Evolutionary conservation across 352 stramenopile genomes (phyloP), one percentile per base, ranked within the genome.

Genomic region (Albugo laibachii): DNA sequence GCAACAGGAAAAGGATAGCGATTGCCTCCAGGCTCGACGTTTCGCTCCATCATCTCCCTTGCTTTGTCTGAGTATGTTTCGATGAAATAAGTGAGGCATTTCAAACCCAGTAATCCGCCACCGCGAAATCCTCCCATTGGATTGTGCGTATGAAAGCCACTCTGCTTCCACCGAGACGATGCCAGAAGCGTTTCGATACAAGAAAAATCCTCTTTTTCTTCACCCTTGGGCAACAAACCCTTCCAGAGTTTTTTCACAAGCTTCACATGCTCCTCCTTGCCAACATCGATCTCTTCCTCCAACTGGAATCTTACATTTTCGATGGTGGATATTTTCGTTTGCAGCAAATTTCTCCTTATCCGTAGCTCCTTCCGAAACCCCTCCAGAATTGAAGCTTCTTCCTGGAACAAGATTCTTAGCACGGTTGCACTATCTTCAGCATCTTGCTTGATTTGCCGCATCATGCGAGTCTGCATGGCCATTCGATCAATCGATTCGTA

Each of bases 1-100:
- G 77, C 77, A 27, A 89, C 77, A 14, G 77, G 77, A 54, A 87
- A 86, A 45, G 74, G 74, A 44, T 86, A 89, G 12, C 77, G 69
- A 31, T 78, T 84, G 15, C 77, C 77, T 14, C 77, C 77, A 1
- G 77, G 57, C 13, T 69, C 47, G 4, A 71, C 71, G 56, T 86
- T 86, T 49, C 69, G 69, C 43, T 54, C 40, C 73, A 89, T 85
- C 74, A 89, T 86, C n/a, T 56, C 52, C 14, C 52, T 45, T 2
- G 71, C 67, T 45, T 89, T 89, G 16, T 83, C 68, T 8, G 70
- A 69, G 46, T 89, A 89, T 50, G 83, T 64, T 31, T 87, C 71
- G 12, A 82, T 47, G 24, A 89, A 89, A 47, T 59, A 83, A 14
- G 79, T 65, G 14, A 89, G 58, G 31, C 67, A 70, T 54, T 89